phyloP scores from a whole-genome alignment of 805 yeast species.

The Ogataea pilisensis region DNA sequence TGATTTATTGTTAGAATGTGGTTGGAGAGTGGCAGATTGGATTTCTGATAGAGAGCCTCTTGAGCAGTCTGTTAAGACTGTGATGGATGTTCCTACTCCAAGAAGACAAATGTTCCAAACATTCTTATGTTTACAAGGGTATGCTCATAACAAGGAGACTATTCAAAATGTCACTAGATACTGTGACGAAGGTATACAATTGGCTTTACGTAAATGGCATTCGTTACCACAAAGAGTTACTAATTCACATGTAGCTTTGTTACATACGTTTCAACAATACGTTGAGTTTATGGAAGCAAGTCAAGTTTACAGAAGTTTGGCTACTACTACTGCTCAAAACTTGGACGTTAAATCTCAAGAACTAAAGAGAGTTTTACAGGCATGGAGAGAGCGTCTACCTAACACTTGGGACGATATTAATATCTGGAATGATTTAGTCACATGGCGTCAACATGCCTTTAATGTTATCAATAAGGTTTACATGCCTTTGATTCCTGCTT shows the following conservation, averaged over 20 bases:
- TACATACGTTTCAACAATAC: conserved; percentile 95
- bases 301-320: conserved; percentile 83
- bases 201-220: conserved; percentile 90
- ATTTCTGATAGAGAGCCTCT: conserved; percentile 89
- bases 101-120: conserved; percentile 95
- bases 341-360: conserved; percentile 92
- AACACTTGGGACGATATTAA: conserved; percentile 97
- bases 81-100: conserved; percentile 98
- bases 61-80: conserved; percentile 90
- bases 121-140: conserved; percentile 86
- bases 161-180: conserved; percentile 78
- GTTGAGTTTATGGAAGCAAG: conserved; percentile 97
- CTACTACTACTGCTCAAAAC: conserved; percentile 87
- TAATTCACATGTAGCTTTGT: conserved; percentile 80
- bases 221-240: conserved; percentile 73
- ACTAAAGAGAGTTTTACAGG: conserved; percentile 87
- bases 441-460: conserved; percentile 99
- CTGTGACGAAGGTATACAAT: conserved; percentile 95
- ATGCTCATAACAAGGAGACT: conserved; percentile 84
- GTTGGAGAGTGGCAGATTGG: conserved; percentile 99
- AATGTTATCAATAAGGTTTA: conserved; percentile 92
- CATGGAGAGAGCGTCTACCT: conserved; percentile 97
- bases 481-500: conserved; percentile 83
- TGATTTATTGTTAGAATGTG: conserved; percentile 92
- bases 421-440: conserved; percentile 94